These are phyloP conservation scores for Alternaria triticina DNA, from an alignment of 2,329 filamentous ascomycete species.

Conservation along the genomic window DNA sequence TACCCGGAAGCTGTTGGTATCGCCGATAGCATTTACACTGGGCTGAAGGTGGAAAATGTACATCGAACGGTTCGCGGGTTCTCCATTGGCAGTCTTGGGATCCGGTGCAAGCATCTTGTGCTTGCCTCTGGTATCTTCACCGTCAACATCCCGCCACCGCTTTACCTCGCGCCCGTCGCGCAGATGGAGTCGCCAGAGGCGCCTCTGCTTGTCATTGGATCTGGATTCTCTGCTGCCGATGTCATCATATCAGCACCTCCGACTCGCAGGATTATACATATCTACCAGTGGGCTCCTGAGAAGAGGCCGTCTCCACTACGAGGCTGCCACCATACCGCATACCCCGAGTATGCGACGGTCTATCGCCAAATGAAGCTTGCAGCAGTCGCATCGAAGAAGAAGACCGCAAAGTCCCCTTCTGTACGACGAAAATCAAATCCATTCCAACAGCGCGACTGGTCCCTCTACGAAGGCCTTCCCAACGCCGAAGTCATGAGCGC, in stretches of 20 bases:
- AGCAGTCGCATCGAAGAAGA: conserved; percentile 30
- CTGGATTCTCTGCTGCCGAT: conserved; percentile 68
- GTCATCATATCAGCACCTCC: conserved; percentile 62
- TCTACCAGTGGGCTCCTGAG: conserved; percentile 66
- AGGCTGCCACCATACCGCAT: conserved; percentile 65
- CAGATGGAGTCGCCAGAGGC: conserved; percentile 26
- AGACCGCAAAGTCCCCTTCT: conserved; percentile 29
- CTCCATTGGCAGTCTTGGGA: conserved; percentile 57
- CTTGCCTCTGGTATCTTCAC: conserved; percentile 67
- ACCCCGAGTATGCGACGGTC: conserved; percentile 67
- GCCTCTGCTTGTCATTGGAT: conserved; percentile 64
- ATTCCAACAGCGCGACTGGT: conserved; percentile 58
- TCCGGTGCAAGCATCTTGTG: conserved; percentile 63
- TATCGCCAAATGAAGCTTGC: conserved; percentile 67
- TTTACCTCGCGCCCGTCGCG: conserved; percentile 56
- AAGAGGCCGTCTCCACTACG: conserved; percentile 62
- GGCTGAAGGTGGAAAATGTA: conserved; percentile 52
- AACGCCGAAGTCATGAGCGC: conserved; percentile 59
- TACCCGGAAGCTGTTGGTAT: conserved; percentile 63
- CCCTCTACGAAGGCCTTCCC: conserved; percentile 61
- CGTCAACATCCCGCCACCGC: conserved; percentile 59
- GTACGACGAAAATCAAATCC: conserved; percentile 48
- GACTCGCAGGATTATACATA: conserved; percentile 62
- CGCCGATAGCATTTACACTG: conserved; percentile 54
- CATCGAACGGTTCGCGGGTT: conserved; percentile 56